A percentile compares a stretch with the other conserved stretches of the same genome.
phyloP scores from a whole-genome alignment of 2,329 filamentous ascomycete genomes.

The Coniochaeta prunicola region DNA sequence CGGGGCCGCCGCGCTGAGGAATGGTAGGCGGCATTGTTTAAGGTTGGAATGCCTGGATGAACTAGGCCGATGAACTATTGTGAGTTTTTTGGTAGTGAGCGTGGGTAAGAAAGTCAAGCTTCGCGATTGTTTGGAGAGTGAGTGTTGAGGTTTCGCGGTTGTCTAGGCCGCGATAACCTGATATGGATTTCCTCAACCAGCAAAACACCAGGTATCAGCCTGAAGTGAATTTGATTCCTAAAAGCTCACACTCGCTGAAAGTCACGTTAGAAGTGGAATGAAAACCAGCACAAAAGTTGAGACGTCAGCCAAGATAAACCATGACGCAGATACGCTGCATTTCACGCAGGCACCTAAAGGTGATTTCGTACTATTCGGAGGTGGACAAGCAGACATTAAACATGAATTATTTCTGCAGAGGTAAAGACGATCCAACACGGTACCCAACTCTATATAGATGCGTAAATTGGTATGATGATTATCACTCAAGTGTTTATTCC shows the following conservation, averaged over 20 bases:
- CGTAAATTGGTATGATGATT: background rate
- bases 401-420: background rate
- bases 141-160: too few relatives aligned
- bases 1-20: constrained; percentile 22
- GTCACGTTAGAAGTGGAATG: too few relatives aligned
- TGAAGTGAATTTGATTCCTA: too few relatives aligned
- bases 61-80: too few relatives aligned
- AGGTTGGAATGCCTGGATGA: background rate
- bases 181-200: too few relatives aligned
- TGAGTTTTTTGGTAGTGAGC: too few relatives aligned
- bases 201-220: too few relatives aligned
- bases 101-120: too few relatives aligned
- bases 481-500: background rate
- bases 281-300: background rate
- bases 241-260: too few relatives aligned
- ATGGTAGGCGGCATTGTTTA: constrained; percentile 8
- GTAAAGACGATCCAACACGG: background rate
- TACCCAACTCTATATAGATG: background rate
- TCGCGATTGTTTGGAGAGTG: background rate
- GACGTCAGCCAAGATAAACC: too few relatives aligned
- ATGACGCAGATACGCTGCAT: background rate
- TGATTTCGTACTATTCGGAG: background rate
- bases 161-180: too few relatives aligned
- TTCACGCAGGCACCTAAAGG: background rate
- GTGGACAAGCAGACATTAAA: background rate